A percentile compares a stretch with the other conserved stretches of the same genome.
phyloP scores from a whole-genome alignment of 169 alveolate species.

The Plasmodium blacklocki region DNA sequence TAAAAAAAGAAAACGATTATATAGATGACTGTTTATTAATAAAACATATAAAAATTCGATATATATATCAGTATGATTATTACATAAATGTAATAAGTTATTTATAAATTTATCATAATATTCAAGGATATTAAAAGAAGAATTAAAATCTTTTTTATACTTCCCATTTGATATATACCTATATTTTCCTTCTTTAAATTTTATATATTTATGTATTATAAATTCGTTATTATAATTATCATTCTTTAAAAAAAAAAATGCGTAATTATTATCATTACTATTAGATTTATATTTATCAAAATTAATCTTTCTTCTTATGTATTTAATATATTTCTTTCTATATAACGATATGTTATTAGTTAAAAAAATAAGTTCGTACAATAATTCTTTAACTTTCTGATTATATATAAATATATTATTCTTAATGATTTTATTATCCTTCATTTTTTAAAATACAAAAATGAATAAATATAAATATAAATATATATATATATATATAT shows the following conservation, averaged over 20 bases:
- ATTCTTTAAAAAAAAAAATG: no score
- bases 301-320: slow-evolving; percentile 1
- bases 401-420: slow-evolving; percentile 31
- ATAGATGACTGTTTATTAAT: slow-evolving; percentile 42
- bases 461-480: no score
- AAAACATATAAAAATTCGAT: slow-evolving; percentile 47
- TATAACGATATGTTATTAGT: slow-evolving; percentile 17
- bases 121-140: slow-evolving; percentile 7
- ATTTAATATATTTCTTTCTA: slow-evolving; percentile 36
- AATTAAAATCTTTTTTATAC: no score
- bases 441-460: background rate
- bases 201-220: background rate
- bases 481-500: no score
- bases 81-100: slow-evolving; percentile 17
- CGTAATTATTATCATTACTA: background rate
- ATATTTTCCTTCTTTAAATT: background rate
- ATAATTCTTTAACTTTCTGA: slow-evolving; percentile 9
- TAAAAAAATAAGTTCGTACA: slow-evolving; percentile 5
- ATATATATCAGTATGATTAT: slow-evolving; percentile 25
- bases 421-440: background rate
- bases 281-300: background rate
- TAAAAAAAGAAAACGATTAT: slow-evolving; percentile 40
- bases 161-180: background rate
- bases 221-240: background rate
- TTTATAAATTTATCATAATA: slow-evolving; percentile 25